These are phyloP conservation scores for Imleria badia DNA, from an alignment of 768 basidiomycete genomes.

Conservation along the genomic window DNA sequence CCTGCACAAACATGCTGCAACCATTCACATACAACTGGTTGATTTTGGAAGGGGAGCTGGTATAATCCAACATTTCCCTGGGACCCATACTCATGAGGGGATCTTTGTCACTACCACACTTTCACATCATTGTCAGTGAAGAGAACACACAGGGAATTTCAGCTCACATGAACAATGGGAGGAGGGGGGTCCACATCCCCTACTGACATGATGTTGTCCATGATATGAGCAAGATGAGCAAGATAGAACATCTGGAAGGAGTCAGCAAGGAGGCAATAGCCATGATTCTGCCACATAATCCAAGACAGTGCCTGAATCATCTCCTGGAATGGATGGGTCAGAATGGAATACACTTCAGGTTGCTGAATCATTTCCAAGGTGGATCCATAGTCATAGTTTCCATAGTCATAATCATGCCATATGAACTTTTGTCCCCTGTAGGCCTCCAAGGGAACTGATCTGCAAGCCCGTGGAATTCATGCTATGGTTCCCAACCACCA, in stretches of 20 bases:
- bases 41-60: too few species aligned
- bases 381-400: slow-evolving; percentile 6
- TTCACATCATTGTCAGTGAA: too few species aligned
- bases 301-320: background rate
- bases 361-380: slow-evolving; percentile 9
- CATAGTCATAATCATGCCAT: background rate
- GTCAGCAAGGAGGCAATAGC: background rate
- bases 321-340: background rate
- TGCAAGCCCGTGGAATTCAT: background rate
- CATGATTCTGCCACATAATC: slow-evolving; percentile 13
- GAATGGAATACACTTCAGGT: background rate
- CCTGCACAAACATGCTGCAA: too few species aligned
- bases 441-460: background rate
- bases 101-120: too few species aligned
- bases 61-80: too few species aligned
- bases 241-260: slow-evolving; percentile 11
- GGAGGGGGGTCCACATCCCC: too few species aligned
- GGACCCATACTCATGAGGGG: too few species aligned
- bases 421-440: background rate
- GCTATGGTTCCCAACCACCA: background rate
- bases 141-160: too few species aligned
- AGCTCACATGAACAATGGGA: too few species aligned
- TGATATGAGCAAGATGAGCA: too few species aligned
- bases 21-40: too few species aligned
- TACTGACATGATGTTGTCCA: too few species aligned